Percentiles rank a stretch among this genome's conserved stretches.
Evolutionary conservation across 768 basidiomycete genomes (phyloP).

Genomic region (Clathrus columnatus): DNA sequence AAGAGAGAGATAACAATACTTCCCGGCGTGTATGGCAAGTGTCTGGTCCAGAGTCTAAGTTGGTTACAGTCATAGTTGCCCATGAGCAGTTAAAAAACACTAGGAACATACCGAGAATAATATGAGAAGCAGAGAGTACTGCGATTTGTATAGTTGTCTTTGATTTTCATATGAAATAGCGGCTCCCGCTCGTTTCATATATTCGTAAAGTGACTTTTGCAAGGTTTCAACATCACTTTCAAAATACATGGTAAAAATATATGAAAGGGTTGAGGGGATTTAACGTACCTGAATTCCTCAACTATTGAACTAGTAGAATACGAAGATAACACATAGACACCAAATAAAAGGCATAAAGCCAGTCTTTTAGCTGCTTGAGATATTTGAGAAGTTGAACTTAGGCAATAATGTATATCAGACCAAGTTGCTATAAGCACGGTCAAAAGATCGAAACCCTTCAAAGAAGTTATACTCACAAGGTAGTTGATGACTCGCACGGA

Average conservation of each 20-base stretch:
- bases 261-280: background rate
- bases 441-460: constrained; percentile 2
- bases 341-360: constrained; percentile 46
- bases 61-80: no score
- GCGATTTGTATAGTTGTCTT: background rate
- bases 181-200: background rate
- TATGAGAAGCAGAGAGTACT: constrained; percentile 15
- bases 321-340: constrained; percentile 38
- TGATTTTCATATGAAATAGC: background rate
- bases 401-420: constrained; percentile 34
- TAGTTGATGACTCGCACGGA: constrained; percentile 59
- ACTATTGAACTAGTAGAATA: background rate
- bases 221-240: background rate
- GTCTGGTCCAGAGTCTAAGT: no score
- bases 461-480: constrained; percentile 37
- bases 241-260: background rate
- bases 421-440: constrained; percentile 38
- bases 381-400: constrained; percentile 38
- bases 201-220: background rate
- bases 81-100: background rate
- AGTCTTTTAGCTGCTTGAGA: constrained; percentile 59
- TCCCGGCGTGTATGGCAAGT: no score
- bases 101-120: constrained; percentile 15
- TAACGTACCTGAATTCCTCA: background rate
- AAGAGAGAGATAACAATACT: no score